Percentiles rank a stretch among this genome's conserved stretches.
Evolutionary conservation across 495 filamentous ascomycete species (phyloP).

Genomic region (Penicillium fimorum): DNA sequence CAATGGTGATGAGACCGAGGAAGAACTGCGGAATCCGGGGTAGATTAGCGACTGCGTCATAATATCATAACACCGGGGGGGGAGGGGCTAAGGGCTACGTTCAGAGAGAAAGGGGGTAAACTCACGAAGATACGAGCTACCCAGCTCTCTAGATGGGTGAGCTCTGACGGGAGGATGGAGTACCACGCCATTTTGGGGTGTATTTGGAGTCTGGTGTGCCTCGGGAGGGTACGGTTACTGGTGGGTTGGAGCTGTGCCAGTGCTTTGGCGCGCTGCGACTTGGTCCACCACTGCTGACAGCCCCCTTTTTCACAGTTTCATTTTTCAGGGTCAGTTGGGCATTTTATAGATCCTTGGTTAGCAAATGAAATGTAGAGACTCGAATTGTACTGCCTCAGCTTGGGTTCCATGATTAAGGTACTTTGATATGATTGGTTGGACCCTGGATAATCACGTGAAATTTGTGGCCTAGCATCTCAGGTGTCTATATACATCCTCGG

Average conservation of each 20-base stretch:
- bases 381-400: not conserved
- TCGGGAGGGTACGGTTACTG: conserved; percentile 9
- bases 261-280: not conserved
- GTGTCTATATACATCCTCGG: not conserved
- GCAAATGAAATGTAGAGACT: not conserved
- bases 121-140: conserved; percentile 62
- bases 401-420: not conserved
- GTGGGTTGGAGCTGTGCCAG: conserved; percentile 5
- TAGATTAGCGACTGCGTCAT: conserved; percentile 10
- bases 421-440: not conserved
- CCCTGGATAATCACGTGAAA: not conserved
- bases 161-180: conserved; percentile 58
- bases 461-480: not conserved
- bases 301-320: not conserved
- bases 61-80: not conserved
- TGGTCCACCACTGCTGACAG: not conserved
- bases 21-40: conserved; percentile 50
- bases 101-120: conserved; percentile 2
- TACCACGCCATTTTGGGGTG: conserved; percentile 56
- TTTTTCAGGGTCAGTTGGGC: not conserved
- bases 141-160: conserved; percentile 63
- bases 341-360: not conserved
- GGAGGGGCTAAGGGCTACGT: not conserved
- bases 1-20: conserved; percentile 61
- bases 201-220: not conserved